Evolutionary conservation across 202 grass and related monocot genomes (phyloP).

Genomic region (Dendrocalamus latiflorus): DNA sequence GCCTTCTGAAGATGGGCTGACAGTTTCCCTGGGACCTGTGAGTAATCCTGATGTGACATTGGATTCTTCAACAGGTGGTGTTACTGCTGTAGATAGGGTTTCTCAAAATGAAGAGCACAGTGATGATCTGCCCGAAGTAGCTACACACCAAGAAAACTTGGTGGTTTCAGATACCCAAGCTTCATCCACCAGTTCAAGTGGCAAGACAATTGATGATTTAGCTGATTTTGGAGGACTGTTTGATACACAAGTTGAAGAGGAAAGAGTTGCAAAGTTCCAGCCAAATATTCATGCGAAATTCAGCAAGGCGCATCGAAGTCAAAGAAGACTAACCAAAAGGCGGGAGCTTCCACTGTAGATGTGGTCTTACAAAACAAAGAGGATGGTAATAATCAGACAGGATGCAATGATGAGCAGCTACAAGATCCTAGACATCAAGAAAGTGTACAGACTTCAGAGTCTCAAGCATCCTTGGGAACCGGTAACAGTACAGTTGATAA

Average conservation of each 20-base stretch:
- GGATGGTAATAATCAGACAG: constrained; percentile 4
- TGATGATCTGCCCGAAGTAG: neutral
- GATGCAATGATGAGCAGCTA: neutral
- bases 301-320: constrained; percentile 18
- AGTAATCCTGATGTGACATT: neutral
- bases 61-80: neutral
- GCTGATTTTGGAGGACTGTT: constrained; percentile 20
- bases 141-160: constrained; percentile 14
- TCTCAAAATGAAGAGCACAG: constrained; percentile 6
- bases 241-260: constrained; percentile 22
- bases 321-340: constrained; percentile 21
- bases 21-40: constrained; percentile 10
- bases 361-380: neutral
- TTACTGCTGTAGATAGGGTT: neutral
- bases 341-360: neutral
- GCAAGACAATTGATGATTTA: constrained; percentile 28
- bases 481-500: neutral
- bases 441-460: constrained; percentile 7
- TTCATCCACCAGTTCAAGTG: neutral
- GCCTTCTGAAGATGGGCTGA: neutral
- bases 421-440: constrained; percentile 7
- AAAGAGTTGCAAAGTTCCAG: constrained; percentile 33
- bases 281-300: constrained; percentile 11
- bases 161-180: constrained; percentile 24
- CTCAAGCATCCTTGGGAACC: constrained; percentile 12